Conservation (phyloP, 2,329 filamentous ascomycete species). For the Fusarium fracticaudum region DNA sequence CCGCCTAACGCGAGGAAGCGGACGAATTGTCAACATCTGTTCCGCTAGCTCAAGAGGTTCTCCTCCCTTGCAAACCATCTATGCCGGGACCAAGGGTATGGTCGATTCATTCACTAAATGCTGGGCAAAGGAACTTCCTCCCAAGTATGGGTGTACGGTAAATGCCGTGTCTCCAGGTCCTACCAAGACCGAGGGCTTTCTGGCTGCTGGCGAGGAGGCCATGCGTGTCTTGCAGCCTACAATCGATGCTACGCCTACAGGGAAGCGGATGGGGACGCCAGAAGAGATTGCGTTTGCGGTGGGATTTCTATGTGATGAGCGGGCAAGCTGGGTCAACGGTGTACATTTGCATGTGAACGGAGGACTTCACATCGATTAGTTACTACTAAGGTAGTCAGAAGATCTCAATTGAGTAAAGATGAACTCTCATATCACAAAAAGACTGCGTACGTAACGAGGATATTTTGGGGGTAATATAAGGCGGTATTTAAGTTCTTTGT, state of each 20-base stretch:
- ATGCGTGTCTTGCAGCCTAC: not conserved
- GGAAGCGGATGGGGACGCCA: not conserved
- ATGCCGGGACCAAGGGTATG: not conserved
- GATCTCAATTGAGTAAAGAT: not conserved
- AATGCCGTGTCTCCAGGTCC: not conserved
- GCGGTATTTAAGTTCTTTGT: too few relatives aligned
- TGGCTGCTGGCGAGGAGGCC: not conserved
- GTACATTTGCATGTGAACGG: not conserved
- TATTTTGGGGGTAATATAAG: too few relatives aligned
- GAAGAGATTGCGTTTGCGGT: not conserved
- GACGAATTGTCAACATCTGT: not conserved
- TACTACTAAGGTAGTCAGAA: not conserved
- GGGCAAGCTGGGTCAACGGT: not conserved
- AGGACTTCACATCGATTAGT: not conserved
- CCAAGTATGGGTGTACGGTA: not conserved
- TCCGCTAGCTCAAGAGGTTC: not conserved
- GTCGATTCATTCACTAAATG: not conserved
- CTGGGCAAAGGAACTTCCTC: not conserved
- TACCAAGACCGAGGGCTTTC: not conserved
- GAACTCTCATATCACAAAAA: accelerated
- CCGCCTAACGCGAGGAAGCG: not conserved
- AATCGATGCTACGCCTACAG: not conserved
- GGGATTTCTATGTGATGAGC: not conserved
- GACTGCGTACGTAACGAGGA: too few relatives aligned
- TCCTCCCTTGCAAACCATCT: not conserved